These are phyloP conservation scores for Russula virescens DNA, from an alignment of 768 basidiomycete genomes.

Conservation along the genomic window DNA sequence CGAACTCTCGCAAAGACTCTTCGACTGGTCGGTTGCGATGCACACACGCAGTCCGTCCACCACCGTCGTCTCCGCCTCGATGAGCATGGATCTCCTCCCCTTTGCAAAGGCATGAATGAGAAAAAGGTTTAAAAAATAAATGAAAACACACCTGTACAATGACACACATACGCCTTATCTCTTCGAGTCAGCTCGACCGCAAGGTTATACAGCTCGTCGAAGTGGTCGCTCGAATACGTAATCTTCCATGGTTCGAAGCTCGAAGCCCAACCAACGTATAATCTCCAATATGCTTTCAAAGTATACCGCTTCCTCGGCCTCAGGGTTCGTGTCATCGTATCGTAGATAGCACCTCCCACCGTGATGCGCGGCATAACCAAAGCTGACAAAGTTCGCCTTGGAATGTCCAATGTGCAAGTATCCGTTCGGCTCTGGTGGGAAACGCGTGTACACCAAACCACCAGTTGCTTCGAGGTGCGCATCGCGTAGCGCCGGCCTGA, in stretches of 20 bases:
- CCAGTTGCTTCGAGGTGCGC: conserved; percentile 75
- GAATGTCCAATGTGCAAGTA: conserved; percentile 95
- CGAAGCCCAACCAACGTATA: conserved; percentile 94
- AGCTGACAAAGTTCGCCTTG: conserved; percentile 97
- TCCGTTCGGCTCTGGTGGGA: conserved; percentile 98
- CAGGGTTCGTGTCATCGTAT: conserved; percentile 98
- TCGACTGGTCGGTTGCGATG: conserved; percentile 82
- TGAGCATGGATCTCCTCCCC: conserved; percentile 90
- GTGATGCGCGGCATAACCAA: conserved; percentile 95
- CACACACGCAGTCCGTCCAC: conserved; percentile 75
- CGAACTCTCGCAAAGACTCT: conserved; percentile 85
- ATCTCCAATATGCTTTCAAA: conserved; percentile 96
- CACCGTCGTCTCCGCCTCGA: conserved; percentile 76
- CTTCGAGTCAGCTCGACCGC: conserved; percentile 84
- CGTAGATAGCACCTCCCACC: conserved; percentile 91
- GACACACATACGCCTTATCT: conserved; percentile 92
- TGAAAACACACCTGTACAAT: conserved; percentile 77
- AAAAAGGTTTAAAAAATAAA: background rate
- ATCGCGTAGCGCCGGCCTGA: conserved; percentile 68
- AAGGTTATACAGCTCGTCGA: conserved; percentile 76
- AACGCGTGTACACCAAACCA: conserved; percentile 88
- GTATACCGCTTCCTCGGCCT: conserved; percentile 93
- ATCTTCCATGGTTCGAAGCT: conserved; percentile 98
- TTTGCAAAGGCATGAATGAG: conserved; percentile 31
- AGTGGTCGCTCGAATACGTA: conserved; percentile 98